phyloP scores from a whole-genome alignment of 1,284 basidiomycete species.

The Veloboletus limbatus region DNA sequence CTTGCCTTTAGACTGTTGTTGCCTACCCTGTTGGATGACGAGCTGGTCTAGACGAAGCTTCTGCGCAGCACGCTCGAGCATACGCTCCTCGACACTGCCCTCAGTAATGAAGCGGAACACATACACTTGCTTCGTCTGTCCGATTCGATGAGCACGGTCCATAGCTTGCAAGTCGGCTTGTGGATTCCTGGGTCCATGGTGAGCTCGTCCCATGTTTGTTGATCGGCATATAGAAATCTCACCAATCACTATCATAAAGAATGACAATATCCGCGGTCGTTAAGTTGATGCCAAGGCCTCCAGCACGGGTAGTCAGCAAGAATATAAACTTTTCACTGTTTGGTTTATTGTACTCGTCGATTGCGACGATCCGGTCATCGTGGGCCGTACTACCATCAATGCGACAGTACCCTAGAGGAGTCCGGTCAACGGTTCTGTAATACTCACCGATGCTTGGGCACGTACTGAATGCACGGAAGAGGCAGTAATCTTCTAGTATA shows the following conservation, averaged over 20 bases:
- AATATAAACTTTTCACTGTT: constrained; percentile 97
- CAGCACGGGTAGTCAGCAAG: constrained; percentile 96
- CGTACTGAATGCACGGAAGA: constrained; percentile 88
- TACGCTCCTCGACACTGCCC: constrained; percentile 95
- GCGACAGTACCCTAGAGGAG: constrained; percentile 81
- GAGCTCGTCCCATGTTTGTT: constrained; percentile 10
- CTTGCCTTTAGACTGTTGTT: constrained; percentile 64
- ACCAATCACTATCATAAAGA: constrained; percentile 98
- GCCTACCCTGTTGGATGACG: constrained; percentile 95
- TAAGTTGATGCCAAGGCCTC: constrained; percentile 96
- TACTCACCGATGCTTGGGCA: constrained; percentile 13
- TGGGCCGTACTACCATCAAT: constrained; percentile 96
- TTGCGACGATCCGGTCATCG: constrained; percentile 93
- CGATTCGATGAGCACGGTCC: constrained; percentile 98
- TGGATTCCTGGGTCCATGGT: constrained; percentile 69
- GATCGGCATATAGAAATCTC: neutral
- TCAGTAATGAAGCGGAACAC: constrained; percentile 98
- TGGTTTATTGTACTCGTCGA: constrained; percentile 98
- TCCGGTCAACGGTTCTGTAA: neutral
- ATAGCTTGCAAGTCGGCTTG: constrained; percentile 99
- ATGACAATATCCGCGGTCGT: constrained; percentile 96
- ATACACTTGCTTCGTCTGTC: constrained; percentile 98
- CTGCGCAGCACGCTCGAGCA: constrained; percentile 95
- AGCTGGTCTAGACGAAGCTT: constrained; percentile 95
- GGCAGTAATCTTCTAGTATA: constrained; percentile 96